Percentiles rank a stretch among this genome's conserved stretches.
Evolutionary conservation across 768 basidiomycete genomes (phyloP).

Genomic region (Lyophyllum decastes): DNA sequence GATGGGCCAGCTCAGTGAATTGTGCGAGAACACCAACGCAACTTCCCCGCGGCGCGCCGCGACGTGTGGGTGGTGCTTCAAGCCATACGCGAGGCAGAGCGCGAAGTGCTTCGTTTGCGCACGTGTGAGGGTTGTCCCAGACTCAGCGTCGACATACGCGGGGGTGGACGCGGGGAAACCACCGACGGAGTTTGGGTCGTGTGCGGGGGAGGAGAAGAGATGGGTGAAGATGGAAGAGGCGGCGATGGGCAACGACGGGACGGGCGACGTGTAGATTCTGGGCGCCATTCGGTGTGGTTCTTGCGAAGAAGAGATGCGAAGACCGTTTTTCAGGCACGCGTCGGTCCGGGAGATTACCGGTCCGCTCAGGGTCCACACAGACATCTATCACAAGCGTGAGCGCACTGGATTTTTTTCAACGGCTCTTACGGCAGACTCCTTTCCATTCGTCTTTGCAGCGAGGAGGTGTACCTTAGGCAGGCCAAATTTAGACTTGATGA

Average conservation of each 20-base stretch:
- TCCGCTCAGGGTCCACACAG: neutral
- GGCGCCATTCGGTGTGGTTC: too few relatives aligned
- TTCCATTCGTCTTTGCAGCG: too few relatives aligned
- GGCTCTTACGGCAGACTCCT: too few relatives aligned
- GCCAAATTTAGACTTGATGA: too few relatives aligned
- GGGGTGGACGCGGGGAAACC: constrained; percentile 42
- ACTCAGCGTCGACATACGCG: constrained; percentile 68
- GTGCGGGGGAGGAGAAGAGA: constrained; percentile 36
- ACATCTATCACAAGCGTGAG: too few relatives aligned
- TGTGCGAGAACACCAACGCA: constrained; percentile 68
- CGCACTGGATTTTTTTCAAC: too few relatives aligned
- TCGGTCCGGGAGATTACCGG: neutral
- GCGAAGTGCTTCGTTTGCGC: constrained; percentile 51
- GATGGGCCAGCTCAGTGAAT: constrained; percentile 57
- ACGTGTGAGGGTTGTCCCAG: constrained; percentile 59
- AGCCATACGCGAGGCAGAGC: constrained; percentile 58
- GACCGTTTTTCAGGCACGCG: neutral
- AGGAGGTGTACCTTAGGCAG: too few relatives aligned
- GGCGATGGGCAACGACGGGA: constrained; percentile 37
- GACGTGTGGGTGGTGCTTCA: constrained; percentile 43
- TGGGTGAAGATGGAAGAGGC: constrained; percentile 50
- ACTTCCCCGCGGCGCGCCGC: constrained; percentile 51
- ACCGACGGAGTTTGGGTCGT: constrained; percentile 35
- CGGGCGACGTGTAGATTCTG: constrained; percentile 48
- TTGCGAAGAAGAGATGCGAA: too few relatives aligned